Conservation (phyloP, 768 basidiomycete genomes). For the Leccinum subgranulosum region DNA sequence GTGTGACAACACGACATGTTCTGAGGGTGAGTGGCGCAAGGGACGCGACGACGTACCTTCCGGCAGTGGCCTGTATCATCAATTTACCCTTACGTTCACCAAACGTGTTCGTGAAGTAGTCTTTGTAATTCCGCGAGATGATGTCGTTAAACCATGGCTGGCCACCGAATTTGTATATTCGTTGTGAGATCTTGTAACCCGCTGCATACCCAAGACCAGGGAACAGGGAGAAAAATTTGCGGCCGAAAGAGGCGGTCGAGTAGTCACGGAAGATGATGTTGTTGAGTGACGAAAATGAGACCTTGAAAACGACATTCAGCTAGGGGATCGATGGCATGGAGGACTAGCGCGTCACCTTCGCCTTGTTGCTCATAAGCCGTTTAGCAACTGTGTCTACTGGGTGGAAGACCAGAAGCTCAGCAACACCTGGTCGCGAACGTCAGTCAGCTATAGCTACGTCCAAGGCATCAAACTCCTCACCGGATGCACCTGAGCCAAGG, state of each 20-base stretch:
- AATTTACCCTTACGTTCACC: constrained; percentile 95
- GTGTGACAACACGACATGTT: constrained; percentile 4
- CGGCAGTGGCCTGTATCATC: constrained; percentile 93
- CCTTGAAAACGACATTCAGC: constrained; percentile 37
- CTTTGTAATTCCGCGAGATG: constrained; percentile 78
- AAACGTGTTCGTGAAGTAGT: constrained; percentile 76
- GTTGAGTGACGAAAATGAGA: constrained; percentile 59
- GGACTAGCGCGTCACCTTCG: constrained; percentile 46
- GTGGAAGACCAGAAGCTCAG: constrained; percentile 93
- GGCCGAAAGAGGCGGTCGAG: constrained; percentile 60
- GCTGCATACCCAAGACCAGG: constrained; percentile 98
- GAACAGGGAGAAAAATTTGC: constrained; percentile 88
- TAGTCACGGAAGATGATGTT: constrained; percentile 86
- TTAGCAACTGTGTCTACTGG: constrained; percentile 99
- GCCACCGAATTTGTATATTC: constrained; percentile 97
- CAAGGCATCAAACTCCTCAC: constrained; percentile 35
- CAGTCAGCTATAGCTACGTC: background rate
- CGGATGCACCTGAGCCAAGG: constrained; percentile 89
- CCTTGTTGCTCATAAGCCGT: constrained; percentile 96
- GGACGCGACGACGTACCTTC: constrained; percentile 55
- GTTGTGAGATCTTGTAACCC: constrained; percentile 93
- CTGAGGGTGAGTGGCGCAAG: background rate
- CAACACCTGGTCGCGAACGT: constrained; percentile 59
- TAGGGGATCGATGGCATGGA: background rate
- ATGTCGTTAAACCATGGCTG: constrained; percentile 97